Evolutionary conservation across 202 grass and related monocot species (phyloP).

Genomic region (Eragrostis tef): DNA sequence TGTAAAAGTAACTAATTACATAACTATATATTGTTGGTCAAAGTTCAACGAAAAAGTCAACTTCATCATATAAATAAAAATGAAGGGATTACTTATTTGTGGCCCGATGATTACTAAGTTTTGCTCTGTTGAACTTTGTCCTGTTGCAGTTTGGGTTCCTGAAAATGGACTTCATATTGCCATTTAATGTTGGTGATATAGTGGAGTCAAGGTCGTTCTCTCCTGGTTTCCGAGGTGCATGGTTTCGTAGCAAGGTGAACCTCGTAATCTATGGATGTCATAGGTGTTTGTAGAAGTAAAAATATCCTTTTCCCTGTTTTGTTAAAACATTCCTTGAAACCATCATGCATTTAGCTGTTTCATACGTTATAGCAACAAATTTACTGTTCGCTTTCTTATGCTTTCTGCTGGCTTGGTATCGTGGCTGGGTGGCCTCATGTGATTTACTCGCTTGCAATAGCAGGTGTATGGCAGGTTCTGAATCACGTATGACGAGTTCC

Average conservation of each 20-base stretch:
- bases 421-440: neutral
- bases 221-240: slow-evolving; percentile 52
- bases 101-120: slow-evolving; percentile 5
- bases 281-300: slow-evolving; percentile 25
- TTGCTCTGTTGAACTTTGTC: neutral
- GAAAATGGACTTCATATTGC: slow-evolving; percentile 47
- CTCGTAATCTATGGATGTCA: neutral
- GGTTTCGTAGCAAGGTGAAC: slow-evolving; percentile 55
- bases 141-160: slow-evolving; percentile 31
- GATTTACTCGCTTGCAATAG: neutral
- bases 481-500: neutral
- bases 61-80: too few relatives aligned
- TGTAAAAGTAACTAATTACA: too few relatives aligned
- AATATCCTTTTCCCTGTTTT: neutral
- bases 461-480: neutral
- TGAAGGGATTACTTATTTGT: too few relatives aligned
- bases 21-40: too few relatives aligned
- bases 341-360: neutral
- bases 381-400: neutral
- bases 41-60: too few relatives aligned
- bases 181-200: slow-evolving; percentile 53
- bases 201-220: slow-evolving; percentile 44
- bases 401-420: too few relatives aligned
- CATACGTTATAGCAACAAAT: neutral
- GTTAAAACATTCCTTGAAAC: slow-evolving; percentile 6